phyloP scores from a whole-genome alignment of 1,284 basidiomycete genomes.

The Sporisorium iseilematis-ciliati region DNA sequence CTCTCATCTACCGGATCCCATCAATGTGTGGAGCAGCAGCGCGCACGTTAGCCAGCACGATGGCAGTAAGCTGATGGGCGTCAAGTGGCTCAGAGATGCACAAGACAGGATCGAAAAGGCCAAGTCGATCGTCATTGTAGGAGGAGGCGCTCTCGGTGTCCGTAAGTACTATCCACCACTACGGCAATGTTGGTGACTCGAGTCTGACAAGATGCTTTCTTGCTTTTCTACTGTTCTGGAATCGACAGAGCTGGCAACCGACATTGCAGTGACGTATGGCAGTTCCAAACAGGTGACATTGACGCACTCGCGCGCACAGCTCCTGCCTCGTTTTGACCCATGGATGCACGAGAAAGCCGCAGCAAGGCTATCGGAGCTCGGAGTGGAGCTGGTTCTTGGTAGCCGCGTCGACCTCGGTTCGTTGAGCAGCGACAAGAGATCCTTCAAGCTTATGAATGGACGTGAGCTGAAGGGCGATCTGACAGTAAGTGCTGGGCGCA shows the following conservation, averaged over 20 bases:
- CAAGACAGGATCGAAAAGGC: conserved; percentile 36
- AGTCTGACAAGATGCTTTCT: background rate
- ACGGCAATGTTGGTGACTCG: no score
- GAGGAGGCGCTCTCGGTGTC: conserved; percentile 16
- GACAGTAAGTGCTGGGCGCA: conserved; percentile 25
- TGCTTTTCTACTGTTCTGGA: no score
- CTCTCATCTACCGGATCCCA: conserved; percentile 43
- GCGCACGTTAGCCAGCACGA: conserved; percentile 8
- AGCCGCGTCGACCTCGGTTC: conserved; percentile 30
- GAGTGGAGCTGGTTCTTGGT: conserved; percentile 36
- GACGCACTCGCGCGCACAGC: conserved; percentile 25
- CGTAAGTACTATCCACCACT: conserved; percentile 18
- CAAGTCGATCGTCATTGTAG: conserved; percentile 37
- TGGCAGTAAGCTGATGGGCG: conserved; percentile 39
- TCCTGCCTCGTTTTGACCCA: conserved; percentile 44
- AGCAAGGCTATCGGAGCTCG: conserved; percentile 16
- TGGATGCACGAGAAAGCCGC: conserved; percentile 49
- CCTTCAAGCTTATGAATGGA: conserved; percentile 27
- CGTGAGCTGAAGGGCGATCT: conserved; percentile 36
- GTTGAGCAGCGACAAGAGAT: conserved; percentile 16
- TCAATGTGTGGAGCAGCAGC: conserved; percentile 45
- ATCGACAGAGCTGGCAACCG: conserved; percentile 40
- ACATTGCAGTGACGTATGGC: conserved; percentile 47
- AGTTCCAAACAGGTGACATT: conserved; percentile 38
- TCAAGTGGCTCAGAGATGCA: conserved; percentile 42